A percentile compares a stretch with the other conserved stretches of the same genome.
phyloP scores from a whole-genome alignment of 1,284 basidiomycete species.

The Puccinia horiana region DNA sequence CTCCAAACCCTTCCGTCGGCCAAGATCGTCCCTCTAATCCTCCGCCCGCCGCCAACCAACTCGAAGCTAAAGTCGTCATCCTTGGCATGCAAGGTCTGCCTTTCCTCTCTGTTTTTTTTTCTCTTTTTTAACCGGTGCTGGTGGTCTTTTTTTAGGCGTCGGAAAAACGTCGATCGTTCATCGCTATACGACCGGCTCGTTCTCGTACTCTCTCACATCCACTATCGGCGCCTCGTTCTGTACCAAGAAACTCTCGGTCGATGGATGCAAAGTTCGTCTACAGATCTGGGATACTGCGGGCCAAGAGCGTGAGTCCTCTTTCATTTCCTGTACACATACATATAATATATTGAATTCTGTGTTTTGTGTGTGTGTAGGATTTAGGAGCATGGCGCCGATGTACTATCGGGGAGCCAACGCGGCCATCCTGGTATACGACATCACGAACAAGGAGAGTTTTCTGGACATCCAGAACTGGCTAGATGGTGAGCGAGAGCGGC shows the following conservation, averaged over 20 bases:
- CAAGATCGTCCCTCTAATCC: background rate
- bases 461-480: constrained; percentile 90
- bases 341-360: too few relatives aligned
- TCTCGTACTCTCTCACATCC: constrained; percentile 77
- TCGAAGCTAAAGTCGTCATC: constrained; percentile 95
- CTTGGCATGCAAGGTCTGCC: constrained; percentile 85
- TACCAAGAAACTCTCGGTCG: constrained; percentile 86
- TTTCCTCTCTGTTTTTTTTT: constrained; percentile 36
- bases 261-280: constrained; percentile 79
- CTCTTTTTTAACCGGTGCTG: constrained; percentile 23
- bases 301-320: constrained; percentile 70
- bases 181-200: constrained; percentile 87
- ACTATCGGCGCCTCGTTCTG: constrained; percentile 94
- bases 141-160: constrained; percentile 66
- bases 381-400: constrained; percentile 79
- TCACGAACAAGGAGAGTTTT: constrained; percentile 86
- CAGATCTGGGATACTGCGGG: constrained; percentile 91
- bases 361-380: constrained; percentile 54
- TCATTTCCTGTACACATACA: too few relatives aligned
- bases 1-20: background rate
- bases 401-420: constrained; percentile 98
- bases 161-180: constrained; percentile 93
- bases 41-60: constrained; percentile 50
- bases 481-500: constrained; percentile 65
- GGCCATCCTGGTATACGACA: constrained; percentile 94